Percentiles rank a stretch among this genome's conserved stretches.
phyloP scores from a whole-genome alignment of 1,284 basidiomycete genomes.

The Marasmius tenuissimus region DNA sequence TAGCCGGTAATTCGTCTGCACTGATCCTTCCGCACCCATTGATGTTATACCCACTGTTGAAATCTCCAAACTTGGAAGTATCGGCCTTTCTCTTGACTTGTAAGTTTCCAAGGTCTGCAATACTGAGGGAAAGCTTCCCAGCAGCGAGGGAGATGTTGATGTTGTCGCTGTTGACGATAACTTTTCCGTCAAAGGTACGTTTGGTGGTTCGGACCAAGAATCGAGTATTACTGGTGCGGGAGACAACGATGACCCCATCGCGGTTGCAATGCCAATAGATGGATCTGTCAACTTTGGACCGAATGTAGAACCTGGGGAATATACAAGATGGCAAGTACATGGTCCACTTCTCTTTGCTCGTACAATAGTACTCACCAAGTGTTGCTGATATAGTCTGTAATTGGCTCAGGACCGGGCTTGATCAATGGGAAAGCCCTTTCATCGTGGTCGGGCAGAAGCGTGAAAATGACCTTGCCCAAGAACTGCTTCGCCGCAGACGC shows the following conservation, averaged over 20 bases:
- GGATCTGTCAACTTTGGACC: slow-evolving; percentile 10
- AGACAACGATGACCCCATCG: not conserved
- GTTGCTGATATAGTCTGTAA: slow-evolving; percentile 14
- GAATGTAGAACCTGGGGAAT: slow-evolving; percentile 13
- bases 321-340: not conserved
- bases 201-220: not conserved
- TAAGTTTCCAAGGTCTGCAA: not conserved
- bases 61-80: not conserved
- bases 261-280: slow-evolving; percentile 12
- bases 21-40: not conserved
- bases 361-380: slow-evolving; percentile 3
- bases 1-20: not conserved
- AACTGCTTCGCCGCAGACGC: slow-evolving; percentile 6
- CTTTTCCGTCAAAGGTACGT: not conserved
- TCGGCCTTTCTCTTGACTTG: not conserved
- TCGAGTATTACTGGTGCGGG: not conserved
- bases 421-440: not conserved
- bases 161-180: not conserved
- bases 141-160: not conserved
- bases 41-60: not conserved
- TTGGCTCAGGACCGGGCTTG: not conserved
- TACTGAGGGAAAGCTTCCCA: not conserved
- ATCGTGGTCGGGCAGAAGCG: slow-evolving; percentile 1
- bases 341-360: not conserved
- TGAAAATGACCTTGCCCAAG: slow-evolving; percentile 13